Conservation (phyloP, 2,329 filamentous ascomycete species). For the Pseudopithomyces chartarum region DNA sequence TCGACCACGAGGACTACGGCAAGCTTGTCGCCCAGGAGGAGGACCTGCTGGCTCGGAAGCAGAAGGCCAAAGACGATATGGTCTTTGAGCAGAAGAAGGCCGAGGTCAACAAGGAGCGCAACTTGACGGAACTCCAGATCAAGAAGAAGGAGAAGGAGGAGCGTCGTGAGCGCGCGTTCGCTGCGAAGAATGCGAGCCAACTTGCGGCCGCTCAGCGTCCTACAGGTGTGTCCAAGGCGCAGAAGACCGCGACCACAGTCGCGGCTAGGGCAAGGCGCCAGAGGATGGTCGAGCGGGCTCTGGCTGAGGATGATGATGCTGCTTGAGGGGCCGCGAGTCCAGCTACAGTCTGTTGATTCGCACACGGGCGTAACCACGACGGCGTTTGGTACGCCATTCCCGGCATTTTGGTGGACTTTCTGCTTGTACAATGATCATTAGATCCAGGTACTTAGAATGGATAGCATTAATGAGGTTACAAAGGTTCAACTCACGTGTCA, state of each 20-base stretch:
- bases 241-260: neutral
- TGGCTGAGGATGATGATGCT: neutral
- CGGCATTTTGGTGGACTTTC: no score
- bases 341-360: no score
- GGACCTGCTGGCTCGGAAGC: neutral
- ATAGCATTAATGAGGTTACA: no score
- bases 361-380: no score
- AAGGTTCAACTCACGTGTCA: no score
- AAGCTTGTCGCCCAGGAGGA: neutral
- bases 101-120: neutral
- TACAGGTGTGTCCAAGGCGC: neutral
- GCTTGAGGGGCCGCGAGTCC: neutral
- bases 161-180: neutral
- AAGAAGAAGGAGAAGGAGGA: neutral
- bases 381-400: no score
- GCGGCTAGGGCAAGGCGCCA: neutral
- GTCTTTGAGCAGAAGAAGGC: slow-evolving; percentile 1
- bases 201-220: neutral
- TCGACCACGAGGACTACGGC: neutral
- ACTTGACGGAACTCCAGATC: neutral
- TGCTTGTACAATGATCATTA: no score
- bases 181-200: neutral
- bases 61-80: neutral
- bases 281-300: neutral
- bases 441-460: no score